Conservation (phyloP, 1,139 yeast species). For the Lizanozyma gosingica region DNA sequence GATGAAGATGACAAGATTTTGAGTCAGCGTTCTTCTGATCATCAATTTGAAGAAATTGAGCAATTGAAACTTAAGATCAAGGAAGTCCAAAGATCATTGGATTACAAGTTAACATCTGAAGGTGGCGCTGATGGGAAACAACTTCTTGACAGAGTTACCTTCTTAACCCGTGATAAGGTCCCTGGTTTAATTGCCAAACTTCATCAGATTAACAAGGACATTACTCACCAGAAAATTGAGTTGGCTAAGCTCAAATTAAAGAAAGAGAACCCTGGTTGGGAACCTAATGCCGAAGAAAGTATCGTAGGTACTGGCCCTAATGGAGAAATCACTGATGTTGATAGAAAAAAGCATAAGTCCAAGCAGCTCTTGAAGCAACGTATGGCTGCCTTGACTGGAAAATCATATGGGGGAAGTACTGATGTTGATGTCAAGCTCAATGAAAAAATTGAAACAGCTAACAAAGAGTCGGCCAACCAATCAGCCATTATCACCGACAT, state of each 20-base stretch:
- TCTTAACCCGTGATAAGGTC: slow-evolving; percentile 52
- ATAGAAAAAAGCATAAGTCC: slow-evolving; percentile 68
- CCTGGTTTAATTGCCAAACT: slow-evolving; percentile 63
- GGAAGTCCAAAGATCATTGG: slow-evolving; percentile 42
- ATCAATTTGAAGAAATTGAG: slow-evolving; percentile 42
- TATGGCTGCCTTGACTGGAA: slow-evolving; percentile 90
- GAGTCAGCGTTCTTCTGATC: neutral
- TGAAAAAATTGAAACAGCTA: slow-evolving; percentile 46
- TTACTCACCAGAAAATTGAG: slow-evolving; percentile 61
- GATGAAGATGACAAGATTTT: slow-evolving; percentile 37
- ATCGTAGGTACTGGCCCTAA: slow-evolving; percentile 77
- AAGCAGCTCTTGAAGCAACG: slow-evolving; percentile 71
- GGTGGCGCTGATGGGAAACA: slow-evolving; percentile 16
- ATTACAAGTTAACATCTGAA: slow-evolving; percentile 15
- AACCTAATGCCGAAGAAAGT: slow-evolving; percentile 40
- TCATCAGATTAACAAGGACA: slow-evolving; percentile 52
- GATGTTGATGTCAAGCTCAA: slow-evolving; percentile 51
- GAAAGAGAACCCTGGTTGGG: slow-evolving; percentile 55
- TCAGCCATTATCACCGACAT: slow-evolving; percentile 61
- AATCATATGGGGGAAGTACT: slow-evolving; percentile 39
- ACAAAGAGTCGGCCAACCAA: slow-evolving; percentile 46
- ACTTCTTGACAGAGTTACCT: slow-evolving; percentile 43
- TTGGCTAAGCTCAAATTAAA: slow-evolving; percentile 45
- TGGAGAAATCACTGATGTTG: slow-evolving; percentile 77
- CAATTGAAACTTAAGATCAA: slow-evolving; percentile 53